Evolutionary conservation across 495 filamentous ascomycete species (phyloP), one percentile per base, ranked within the genome.

Genomic region (Filosporella fistucella): DNA sequence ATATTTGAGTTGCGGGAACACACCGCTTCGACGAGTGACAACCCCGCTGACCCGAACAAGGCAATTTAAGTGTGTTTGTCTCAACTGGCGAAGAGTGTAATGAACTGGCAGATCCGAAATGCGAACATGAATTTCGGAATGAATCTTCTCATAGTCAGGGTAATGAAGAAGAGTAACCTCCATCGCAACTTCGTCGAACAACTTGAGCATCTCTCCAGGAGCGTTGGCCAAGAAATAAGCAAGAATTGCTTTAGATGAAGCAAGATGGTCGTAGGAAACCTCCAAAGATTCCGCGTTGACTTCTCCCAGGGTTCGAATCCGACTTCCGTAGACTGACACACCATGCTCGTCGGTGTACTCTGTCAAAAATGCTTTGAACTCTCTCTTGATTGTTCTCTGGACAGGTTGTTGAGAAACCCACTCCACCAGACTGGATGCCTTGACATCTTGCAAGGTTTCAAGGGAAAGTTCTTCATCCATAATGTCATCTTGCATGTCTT

Each of bases 1-100:
- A 61, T 96, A 95, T 65, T 97, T 96, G 43, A 99, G 68, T 67
- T 99, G 94, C 1, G 94, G 94, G 70, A 99, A 99, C 42, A 99
- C 94, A 37, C 94, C 94, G n/a, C 82, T 91, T 44, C 94, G 82
- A 44, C 94, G 84, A 21, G 94, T 99, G 43, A 99, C 94, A 2
- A 97, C 94, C 53, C 94, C 94, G 57, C 81, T 85, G 36, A 97
- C 94, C 26, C 93, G 86, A 26, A 99, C 87, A 6, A 99, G 78
- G 59, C 91, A 96, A 74, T 97, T 97, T 48, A 99, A 82, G 61
- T 99, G 94, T 7, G 86, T 86, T 70, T 99, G 94, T 47, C 94
- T 88, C 38, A 99, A 74, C 64, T 97, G 90, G 38, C 94, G 90
- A 47, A 99, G 83, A n/a, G 93, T 97, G 67, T 96, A 96, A 55